A percentile compares a stretch with the other conserved stretches of the same genome.
Evolutionary conservation across 2,329 filamentous ascomycete genomes (phyloP).

Genomic region (Cladophialophora yegresii): DNA sequence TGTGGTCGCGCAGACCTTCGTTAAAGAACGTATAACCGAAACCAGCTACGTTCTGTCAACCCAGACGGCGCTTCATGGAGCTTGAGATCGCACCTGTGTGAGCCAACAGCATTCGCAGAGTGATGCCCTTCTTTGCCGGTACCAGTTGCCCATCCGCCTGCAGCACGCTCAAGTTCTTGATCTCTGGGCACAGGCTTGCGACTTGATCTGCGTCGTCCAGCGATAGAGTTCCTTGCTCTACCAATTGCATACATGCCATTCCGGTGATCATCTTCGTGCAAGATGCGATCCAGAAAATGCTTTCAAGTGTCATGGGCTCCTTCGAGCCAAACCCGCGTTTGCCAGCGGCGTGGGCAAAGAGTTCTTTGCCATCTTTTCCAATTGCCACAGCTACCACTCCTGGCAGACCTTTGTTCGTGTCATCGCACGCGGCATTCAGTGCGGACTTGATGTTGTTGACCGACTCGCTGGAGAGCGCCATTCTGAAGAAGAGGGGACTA

Average conservation of each 20-base stretch:
- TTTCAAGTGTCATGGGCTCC: conserved; percentile 37
- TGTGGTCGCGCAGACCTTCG: conserved; percentile 43
- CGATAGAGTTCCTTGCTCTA: conserved; percentile 53
- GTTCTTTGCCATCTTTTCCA: conserved; percentile 34
- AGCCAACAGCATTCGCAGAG: conserved; percentile 53
- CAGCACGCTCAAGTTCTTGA: conserved; percentile 52
- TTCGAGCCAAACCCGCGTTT: conserved; percentile 30
- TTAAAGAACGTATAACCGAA: conserved; percentile 54
- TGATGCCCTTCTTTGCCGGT: conserved; percentile 49
- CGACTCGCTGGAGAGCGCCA: conserved; percentile 25
- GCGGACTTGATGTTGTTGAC: conserved; percentile 17
- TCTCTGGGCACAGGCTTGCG: conserved; percentile 47
- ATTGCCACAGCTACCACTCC: conserved; percentile 36
- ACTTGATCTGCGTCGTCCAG: conserved; percentile 54
- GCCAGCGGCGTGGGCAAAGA: conserved; percentile 38
- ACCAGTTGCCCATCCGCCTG: conserved; percentile 39
- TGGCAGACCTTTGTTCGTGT: conserved; percentile 45
- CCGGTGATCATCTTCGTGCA: conserved; percentile 59
- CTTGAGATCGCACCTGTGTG: conserved; percentile 51
- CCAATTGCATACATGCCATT: conserved; percentile 59
- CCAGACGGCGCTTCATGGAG: neutral
- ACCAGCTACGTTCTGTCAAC: conserved; percentile 33
- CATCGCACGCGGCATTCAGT: conserved; percentile 35
- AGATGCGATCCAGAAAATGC: conserved; percentile 55
- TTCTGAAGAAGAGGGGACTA: neutral